phyloP scores from a whole-genome alignment of 2,329 filamentous ascomycete species.

The Scytalidium lignicola region DNA sequence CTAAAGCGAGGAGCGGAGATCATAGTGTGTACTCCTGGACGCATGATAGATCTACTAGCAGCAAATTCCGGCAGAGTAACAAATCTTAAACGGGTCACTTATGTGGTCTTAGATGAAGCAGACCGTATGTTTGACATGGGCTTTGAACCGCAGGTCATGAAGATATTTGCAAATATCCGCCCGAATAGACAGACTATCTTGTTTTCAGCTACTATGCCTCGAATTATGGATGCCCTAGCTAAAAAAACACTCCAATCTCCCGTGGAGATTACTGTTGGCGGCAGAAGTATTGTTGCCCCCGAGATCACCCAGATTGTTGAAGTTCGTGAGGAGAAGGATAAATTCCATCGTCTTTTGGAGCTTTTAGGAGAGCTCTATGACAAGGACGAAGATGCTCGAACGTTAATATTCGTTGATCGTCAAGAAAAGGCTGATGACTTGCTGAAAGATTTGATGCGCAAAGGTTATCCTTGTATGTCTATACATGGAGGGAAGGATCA shows the following conservation, averaged over 20 bases:
- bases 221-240: conserved; percentile 84
- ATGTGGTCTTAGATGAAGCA: conserved; percentile 93
- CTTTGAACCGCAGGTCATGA: conserved; percentile 97
- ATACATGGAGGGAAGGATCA: conserved; percentile 95
- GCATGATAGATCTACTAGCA: conserved; percentile 90
- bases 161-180: conserved; percentile 86
- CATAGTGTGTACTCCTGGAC: conserved; percentile 89
- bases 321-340: conserved; percentile 73
- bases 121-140: conserved; percentile 99
- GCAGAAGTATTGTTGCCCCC: conserved; percentile 78
- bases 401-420: conserved; percentile 85
- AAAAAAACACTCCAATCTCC: conserved; percentile 83
- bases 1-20: conserved; percentile 94
- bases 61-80: conserved; percentile 94
- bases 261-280: conserved; percentile 88
- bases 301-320: conserved; percentile 94
- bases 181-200: conserved; percentile 91
- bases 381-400: conserved; percentile 81
- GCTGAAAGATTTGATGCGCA: conserved; percentile 71
- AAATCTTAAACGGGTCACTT: conserved; percentile 82
- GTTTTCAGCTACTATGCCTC: conserved; percentile 94
- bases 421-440: conserved; percentile 85
- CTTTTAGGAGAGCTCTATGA: conserved; percentile 83
- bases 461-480: conserved; percentile 86
- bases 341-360: conserved; percentile 79